These are phyloP conservation scores for Psilocybe subaeruginosa DNA, from an alignment of 768 basidiomycete genomes.

Conservation along the genomic window DNA sequence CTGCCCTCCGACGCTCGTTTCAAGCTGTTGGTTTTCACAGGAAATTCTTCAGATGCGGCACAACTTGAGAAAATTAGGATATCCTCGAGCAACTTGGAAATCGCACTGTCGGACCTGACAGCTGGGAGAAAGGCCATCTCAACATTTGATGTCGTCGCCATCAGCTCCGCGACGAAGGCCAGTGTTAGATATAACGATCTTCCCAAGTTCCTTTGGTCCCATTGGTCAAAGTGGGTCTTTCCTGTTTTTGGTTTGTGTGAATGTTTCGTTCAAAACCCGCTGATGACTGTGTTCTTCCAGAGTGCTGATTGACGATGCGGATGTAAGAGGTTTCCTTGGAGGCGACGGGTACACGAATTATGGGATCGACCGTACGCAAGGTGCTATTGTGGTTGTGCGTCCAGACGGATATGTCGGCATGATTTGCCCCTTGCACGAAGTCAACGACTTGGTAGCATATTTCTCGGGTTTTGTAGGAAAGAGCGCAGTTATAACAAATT, in stretches of 20 bases:
- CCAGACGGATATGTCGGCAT: slow-evolving; percentile 71
- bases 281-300: slow-evolving; percentile 31
- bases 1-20: slow-evolving; percentile 55
- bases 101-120: slow-evolving; percentile 33
- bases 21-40: slow-evolving; percentile 58
- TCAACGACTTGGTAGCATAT: slow-evolving; percentile 44
- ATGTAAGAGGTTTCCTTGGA: slow-evolving; percentile 44
- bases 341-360: slow-evolving; percentile 61
- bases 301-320: slow-evolving; percentile 60
- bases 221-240: slow-evolving; percentile 60
- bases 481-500: not conserved
- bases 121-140: slow-evolving; percentile 27
- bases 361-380: slow-evolving; percentile 44
- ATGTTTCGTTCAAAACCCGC: not conserved
- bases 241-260: not conserved
- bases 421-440: slow-evolving; percentile 51
- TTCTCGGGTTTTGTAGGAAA: slow-evolving; percentile 29
- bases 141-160: slow-evolving; percentile 46
- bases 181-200: slow-evolving; percentile 47
- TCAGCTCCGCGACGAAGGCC: slow-evolving; percentile 40
- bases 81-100: slow-evolving; percentile 36
- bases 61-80: slow-evolving; percentile 32
- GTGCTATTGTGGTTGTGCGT: slow-evolving; percentile 58
- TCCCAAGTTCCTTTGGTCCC: slow-evolving; percentile 48
- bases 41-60: slow-evolving; percentile 36